Evolutionary conservation across 176 grass and related monocot genomes (phyloP).

Genomic region (Oryza officinalis): DNA sequence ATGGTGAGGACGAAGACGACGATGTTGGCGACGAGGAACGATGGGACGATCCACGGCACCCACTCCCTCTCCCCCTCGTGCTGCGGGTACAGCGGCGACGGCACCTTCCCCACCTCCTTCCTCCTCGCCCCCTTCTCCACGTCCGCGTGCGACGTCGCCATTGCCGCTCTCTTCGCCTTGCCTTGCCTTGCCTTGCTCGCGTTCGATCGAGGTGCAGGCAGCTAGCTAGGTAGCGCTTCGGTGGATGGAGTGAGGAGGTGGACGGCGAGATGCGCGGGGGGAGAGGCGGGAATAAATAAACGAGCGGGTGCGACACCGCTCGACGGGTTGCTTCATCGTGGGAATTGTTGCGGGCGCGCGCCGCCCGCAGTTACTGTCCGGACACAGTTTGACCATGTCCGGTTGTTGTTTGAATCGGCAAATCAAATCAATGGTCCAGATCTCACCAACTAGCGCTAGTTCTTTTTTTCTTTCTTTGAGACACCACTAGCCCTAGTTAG

Average conservation of each 20-base stretch:
- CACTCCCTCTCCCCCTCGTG: slow-evolving; percentile 81
- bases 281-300: slow-evolving; percentile 48
- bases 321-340: neutral
- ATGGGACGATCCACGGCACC: slow-evolving; percentile 79
- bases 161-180: neutral
- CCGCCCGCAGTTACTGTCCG: neutral
- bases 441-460: neutral
- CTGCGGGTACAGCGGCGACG: slow-evolving; percentile 67
- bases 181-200: too few species aligned
- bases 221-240: neutral
- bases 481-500: neutral
- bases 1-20: slow-evolving; percentile 72
- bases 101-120: slow-evolving; percentile 49
- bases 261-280: slow-evolving; percentile 9
- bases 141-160: slow-evolving; percentile 55
- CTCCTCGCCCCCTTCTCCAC: slow-evolving; percentile 47
- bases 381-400: neutral
- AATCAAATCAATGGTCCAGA: neutral
- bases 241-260: neutral
- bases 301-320: neutral
- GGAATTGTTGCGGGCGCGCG: neutral
- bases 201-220: too few species aligned
- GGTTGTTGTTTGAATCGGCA: neutral
- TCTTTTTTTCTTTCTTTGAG: too few species aligned
- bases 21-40: slow-evolving; percentile 74